Evolutionary conservation across 2,329 filamentous ascomycete genomes (phyloP), one percentile per base, ranked within the genome.

Genomic region (Aspergillus clavatus): DNA sequence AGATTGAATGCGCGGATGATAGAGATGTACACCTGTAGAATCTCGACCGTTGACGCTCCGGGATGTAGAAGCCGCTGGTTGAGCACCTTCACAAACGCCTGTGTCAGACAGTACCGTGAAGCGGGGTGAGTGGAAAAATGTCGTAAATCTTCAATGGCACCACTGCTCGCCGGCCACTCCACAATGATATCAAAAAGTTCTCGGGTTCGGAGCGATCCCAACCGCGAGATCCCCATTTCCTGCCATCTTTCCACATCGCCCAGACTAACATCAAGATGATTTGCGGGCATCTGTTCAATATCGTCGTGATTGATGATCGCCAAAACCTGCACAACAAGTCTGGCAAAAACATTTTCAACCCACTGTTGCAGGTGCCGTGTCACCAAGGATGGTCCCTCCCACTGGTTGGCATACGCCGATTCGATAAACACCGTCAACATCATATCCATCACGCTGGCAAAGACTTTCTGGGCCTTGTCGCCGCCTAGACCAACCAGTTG

Each of bases 21-120:
- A 3, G 76, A 82, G 47, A 85, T 82, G 61, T 86, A 86, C 6
- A 83, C 67, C 50, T 82, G 78, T n/a, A 86, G 64, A 2, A 86
- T 83, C 46, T 84, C 77, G 1, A 79, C 77, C 0, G 82, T 86
- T 7, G 80, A 83, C 2, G 80, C 80, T 7, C 81, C 82, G 4
- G 80, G 78, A 55, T 84, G 81, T 11, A 84, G 63, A 7, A 84
- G 62, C 7, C 80, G 73, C 22, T 71, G 69, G 16, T 74, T 73
- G 2, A 83, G 64, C 31, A 75, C 76, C 5, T 70, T 65, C 2
- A 72, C 72, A 55, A 84, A 83, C 37, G 69, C 71, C 4, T 68
- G 69, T 4, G 78, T 79, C 11, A 83, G 66, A 54, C 79, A 72
- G 18, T 72, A 68, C 51, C 82, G 76, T 7, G 78, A 76, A 2